Evolutionary conservation across 1,284 basidiomycete genomes (phyloP).

Genomic region (Paramarasmius palmivorus): DNA sequence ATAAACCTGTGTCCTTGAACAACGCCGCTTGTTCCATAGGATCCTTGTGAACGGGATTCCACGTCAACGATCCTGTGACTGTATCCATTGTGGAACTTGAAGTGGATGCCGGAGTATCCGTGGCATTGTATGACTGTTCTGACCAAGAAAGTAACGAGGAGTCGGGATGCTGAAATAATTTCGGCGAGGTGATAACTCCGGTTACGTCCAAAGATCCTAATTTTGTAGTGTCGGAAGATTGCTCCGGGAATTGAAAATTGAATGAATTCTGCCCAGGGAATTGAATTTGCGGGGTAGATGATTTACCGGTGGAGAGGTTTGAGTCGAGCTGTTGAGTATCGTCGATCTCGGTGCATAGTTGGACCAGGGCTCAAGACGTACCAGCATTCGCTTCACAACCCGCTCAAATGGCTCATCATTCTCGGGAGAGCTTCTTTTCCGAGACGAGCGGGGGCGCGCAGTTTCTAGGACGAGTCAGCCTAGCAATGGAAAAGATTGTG

Average conservation of each 20-base stretch:
- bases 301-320: too few species aligned
- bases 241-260: too few species aligned
- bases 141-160: background rate
- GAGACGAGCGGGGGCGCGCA: conserved; percentile 16
- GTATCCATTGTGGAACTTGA: background rate
- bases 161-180: background rate
- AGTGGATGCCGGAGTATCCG: background rate
- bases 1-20: background rate
- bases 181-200: too few species aligned
- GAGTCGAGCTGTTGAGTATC: too few species aligned
- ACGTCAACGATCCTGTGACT: background rate
- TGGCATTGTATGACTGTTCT: background rate
- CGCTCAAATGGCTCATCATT: conserved; percentile 24
- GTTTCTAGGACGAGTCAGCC: background rate
- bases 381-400: conserved; percentile 25
- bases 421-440: conserved; percentile 15
- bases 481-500: too few species aligned
- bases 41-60: background rate
- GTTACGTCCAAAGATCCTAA: too few species aligned
- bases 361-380: too few species aligned
- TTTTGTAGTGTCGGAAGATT: too few species aligned
- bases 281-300: too few species aligned
- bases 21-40: background rate
- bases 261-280: too few species aligned
- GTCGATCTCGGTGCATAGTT: too few species aligned